A percentile compares a stretch with the other conserved stretches of the same genome.
These are phyloP conservation scores for Pseudocohnilembus persalinus DNA, from an alignment of 169 alveolate species.

Conservation along the genomic window DNA sequence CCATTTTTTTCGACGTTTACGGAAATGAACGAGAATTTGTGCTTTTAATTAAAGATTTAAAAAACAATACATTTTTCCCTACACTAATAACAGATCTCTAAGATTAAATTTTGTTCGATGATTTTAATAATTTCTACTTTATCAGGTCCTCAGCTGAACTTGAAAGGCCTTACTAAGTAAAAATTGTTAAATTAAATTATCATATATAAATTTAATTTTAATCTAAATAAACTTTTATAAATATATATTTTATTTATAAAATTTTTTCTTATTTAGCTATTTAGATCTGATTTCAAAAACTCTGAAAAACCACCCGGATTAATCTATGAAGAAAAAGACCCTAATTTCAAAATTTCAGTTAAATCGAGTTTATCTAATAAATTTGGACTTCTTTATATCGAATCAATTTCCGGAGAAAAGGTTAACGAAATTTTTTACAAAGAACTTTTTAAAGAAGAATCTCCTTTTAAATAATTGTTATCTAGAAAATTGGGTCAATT, in stretches of 20 bases:
- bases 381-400: not conserved
- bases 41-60: not conserved
- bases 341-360: no score
- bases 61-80: not conserved
- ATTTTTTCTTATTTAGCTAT: not conserved
- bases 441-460: not conserved
- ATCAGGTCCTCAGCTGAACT: not conserved
- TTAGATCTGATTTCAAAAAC: not conserved
- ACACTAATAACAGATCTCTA: not conserved
- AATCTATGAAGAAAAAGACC: not conserved
- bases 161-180: not conserved
- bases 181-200: no score
- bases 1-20: not conserved
- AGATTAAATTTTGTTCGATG: not conserved
- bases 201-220: no score
- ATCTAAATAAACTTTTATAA: no score
- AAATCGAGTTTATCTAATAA: not conserved
- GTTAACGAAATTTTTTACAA: not conserved
- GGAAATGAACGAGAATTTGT: not conserved
- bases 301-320: not conserved
- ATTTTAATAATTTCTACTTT: no score
- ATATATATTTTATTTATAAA: no score
- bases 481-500: no score
- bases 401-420: not conserved
- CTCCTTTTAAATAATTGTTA: not conserved